These are phyloP conservation scores for Drechslera avenae DNA, from an alignment of 2,329 filamentous ascomycete species.

Conservation along the genomic window DNA sequence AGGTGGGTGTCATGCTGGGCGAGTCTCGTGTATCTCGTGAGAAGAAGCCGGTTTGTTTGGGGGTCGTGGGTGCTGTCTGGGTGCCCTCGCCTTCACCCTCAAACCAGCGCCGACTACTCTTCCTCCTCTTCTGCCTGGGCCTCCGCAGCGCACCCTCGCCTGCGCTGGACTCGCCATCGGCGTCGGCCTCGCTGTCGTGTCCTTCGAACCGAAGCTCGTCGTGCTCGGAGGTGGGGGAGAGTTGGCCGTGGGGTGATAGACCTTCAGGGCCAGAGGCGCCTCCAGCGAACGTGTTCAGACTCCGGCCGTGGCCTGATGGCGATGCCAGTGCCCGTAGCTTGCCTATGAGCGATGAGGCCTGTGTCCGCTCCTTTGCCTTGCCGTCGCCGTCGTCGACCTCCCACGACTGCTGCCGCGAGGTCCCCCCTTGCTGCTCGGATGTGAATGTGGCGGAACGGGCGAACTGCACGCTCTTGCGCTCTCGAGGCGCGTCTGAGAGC, in stretches of 20 bases:
- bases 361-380: slow-evolving; percentile 55
- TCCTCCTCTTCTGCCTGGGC: slow-evolving; percentile 61
- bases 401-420: slow-evolving; percentile 68
- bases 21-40: slow-evolving; percentile 53
- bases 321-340: slow-evolving; percentile 76
- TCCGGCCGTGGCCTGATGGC: slow-evolving; percentile 57
- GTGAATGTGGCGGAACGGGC: slow-evolving; percentile 53
- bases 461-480: slow-evolving; percentile 77
- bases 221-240: slow-evolving; percentile 57
- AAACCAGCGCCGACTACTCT: slow-evolving; percentile 66
- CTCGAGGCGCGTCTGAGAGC: slow-evolving; percentile 41
- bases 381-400: slow-evolving; percentile 68
- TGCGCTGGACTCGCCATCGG: slow-evolving; percentile 84
- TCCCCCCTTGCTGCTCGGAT: slow-evolving; percentile 53
- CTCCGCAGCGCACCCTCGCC: slow-evolving; percentile 64
- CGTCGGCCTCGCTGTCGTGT: slow-evolving; percentile 71
- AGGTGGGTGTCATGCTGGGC: slow-evolving; percentile 40
- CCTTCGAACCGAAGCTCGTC: slow-evolving; percentile 59
- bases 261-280: slow-evolving; percentile 49
- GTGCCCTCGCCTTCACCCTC: slow-evolving; percentile 53
- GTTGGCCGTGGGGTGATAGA: slow-evolving; percentile 42
- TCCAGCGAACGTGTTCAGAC: slow-evolving; percentile 54
- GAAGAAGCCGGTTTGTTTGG: slow-evolving; percentile 59
- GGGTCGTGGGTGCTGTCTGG: slow-evolving; percentile 71
- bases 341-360: slow-evolving; percentile 72